These are phyloP conservation scores for Nakazawaea ambrosiae DNA, from an alignment of 805 yeast genomes.

Conservation along the genomic window DNA sequence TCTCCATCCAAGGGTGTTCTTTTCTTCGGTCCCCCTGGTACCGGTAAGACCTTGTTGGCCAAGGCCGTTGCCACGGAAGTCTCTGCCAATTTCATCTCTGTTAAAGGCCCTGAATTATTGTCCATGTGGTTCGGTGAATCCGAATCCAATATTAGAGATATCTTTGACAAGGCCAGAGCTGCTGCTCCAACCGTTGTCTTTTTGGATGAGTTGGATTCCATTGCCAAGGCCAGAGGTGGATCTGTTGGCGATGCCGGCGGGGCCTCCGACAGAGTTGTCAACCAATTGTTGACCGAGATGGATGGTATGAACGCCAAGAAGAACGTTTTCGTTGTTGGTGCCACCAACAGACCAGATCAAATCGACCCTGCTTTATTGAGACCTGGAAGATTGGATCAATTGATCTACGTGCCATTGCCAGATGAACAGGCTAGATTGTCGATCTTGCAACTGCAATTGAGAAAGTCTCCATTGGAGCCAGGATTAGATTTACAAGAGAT, in stretches of 20 bases:
- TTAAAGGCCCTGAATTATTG: conserved; percentile 92
- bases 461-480: conserved; percentile 98
- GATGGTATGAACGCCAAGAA: conserved; percentile 99
- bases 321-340: conserved; percentile 98
- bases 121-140: conserved; percentile 99
- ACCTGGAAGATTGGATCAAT: conserved; percentile 98
- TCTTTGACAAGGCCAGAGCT: conserved; percentile 96
- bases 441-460: conserved; percentile 89
- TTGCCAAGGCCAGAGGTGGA: conserved; percentile 96
- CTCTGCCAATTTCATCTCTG: conserved; percentile 95
- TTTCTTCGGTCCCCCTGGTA: conserved; percentile 99
- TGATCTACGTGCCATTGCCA: conserved; percentile 97
- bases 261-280: conserved; percentile 92
- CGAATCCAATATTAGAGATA: conserved; percentile 94
- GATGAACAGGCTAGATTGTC: conserved; percentile 92
- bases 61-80: conserved; percentile 99
- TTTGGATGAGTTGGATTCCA: conserved; percentile 96
- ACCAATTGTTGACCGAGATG: conserved; percentile 95
- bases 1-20: conserved; percentile 98
- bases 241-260: conserved; percentile 92
- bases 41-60: conserved; percentile 97
- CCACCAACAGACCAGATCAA: conserved; percentile 99
- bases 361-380: conserved; percentile 97
- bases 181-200: conserved; percentile 99
- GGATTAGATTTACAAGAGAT: conserved; percentile 84